Conservation (phyloP, 345 rosid genomes). For the Psidium friedrichsthalianum region DNA sequence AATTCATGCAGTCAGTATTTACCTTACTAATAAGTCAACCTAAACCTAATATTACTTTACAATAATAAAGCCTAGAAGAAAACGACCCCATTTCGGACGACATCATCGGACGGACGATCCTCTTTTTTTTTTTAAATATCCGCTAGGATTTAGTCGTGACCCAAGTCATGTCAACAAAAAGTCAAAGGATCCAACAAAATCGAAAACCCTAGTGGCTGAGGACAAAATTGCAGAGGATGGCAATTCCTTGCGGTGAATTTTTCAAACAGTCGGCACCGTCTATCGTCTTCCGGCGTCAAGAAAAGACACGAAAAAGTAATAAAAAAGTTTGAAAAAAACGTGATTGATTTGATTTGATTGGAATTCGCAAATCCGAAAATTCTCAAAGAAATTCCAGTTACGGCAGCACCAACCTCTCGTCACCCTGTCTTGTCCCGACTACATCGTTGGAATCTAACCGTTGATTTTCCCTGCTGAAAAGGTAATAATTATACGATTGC, state of each 20-base stretch:
- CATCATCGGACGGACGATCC: not conserved
- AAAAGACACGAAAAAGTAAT: not conserved
- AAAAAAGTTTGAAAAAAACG: not conserved
- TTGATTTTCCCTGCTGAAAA: not conserved
- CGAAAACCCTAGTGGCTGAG: not conserved
- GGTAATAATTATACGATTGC: not conserved
- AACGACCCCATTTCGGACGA: not conserved
- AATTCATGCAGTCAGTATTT: not conserved
- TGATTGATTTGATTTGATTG: not conserved
- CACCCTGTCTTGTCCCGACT: not conserved
- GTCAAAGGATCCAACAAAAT: not conserved
- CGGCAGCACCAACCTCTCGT: not conserved
- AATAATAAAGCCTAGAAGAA: not conserved
- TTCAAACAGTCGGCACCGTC: not conserved
- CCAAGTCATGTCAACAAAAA: not conserved
- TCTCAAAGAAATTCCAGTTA: not conserved
- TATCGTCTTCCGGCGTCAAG: not conserved
- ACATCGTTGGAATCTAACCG: not conserved
- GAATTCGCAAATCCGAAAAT: not conserved
- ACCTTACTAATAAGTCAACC: not conserved
- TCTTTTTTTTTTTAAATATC: not conserved
- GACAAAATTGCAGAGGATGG: not conserved
- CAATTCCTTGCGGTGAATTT: not conserved
- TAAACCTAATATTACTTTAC: not conserved
- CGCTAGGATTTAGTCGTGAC: not conserved